phyloP scores from a whole-genome alignment of 257 asterid species.

The Haberlea rhodopensis region DNA sequence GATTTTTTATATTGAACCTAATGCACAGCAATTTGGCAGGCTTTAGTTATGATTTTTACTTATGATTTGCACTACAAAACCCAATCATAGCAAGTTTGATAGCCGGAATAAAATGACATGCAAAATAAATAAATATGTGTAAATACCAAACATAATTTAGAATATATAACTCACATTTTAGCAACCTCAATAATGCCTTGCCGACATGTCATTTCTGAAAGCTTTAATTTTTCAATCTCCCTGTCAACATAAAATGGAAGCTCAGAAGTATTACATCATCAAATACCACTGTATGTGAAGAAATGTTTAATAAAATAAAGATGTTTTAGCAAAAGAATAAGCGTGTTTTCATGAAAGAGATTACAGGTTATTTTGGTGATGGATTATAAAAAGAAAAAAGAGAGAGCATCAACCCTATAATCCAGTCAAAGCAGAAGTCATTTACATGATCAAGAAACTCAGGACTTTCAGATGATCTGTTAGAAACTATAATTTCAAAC shows the following conservation, averaged over 20 bases:
- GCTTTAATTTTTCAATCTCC: conserved; percentile 87
- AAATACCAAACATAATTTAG: conserved; percentile 19
- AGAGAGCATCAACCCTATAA: not conserved
- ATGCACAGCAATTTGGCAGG: not conserved
- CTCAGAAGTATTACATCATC: conserved; percentile 21
- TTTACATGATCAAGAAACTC: conserved; percentile 9
- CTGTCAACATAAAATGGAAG: conserved; percentile 38
- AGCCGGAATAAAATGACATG: not conserved
- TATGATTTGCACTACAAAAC: not conserved
- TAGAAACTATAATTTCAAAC: too few species aligned
- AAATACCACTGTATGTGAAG: conserved; percentile 8
- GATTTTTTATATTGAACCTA: conserved; percentile 3
- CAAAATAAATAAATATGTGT: not conserved
- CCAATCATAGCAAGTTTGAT: not conserved
- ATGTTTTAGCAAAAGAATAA: not conserved
- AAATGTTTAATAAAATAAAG: conserved; percentile 13
- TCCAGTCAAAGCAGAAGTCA: not conserved
- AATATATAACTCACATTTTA: conserved; percentile 64
- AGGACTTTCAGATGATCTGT: not conserved
- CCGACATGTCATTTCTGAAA: conserved; percentile 91
- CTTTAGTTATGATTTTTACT: too few species aligned
- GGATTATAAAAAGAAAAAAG: conserved; percentile 1
- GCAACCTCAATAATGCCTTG: conserved; percentile 95
- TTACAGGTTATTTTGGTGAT: not conserved
- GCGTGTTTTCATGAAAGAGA: not conserved